These are phyloP conservation scores for Trichosanthes truncata DNA, from an alignment of 306 rosid species.

Conservation along the genomic window DNA sequence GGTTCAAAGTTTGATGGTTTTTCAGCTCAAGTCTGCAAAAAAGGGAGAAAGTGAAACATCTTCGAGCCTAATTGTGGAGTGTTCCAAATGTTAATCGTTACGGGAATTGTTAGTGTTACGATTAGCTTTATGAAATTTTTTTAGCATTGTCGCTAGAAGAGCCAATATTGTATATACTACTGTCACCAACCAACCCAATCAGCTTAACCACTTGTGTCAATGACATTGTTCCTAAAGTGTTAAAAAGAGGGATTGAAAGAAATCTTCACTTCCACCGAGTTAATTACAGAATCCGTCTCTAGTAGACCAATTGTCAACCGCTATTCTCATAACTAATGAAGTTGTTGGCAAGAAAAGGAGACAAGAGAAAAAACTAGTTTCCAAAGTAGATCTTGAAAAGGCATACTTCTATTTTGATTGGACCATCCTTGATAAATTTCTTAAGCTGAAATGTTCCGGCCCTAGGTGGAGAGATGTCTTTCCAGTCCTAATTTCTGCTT, in stretches of 20 bases:
- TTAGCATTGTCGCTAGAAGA: neutral
- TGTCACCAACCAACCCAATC: neutral
- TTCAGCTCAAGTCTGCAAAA: neutral
- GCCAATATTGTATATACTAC: neutral
- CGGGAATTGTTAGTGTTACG: no score
- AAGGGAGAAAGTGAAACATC: neutral
- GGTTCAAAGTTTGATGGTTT: no score
- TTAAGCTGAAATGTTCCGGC: neutral
- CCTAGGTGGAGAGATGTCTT: neutral
- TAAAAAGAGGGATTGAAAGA: neutral
- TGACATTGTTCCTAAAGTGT: neutral
- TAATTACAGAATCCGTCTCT: neutral
- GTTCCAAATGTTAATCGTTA: neutral
- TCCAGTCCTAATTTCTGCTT: neutral
- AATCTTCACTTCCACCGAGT: neutral
- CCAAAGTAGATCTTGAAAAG: neutral
- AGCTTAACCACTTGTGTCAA: neutral
- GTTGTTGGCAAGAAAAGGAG: neutral
- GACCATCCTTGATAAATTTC: neutral
- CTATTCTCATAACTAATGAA: neutral
- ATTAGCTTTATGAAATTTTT: neutral
- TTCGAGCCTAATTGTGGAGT: neutral
- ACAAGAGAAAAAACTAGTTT: neutral
- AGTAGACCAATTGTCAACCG: neutral
- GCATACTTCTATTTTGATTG: neutral